phyloP scores from a whole-genome alignment of 257 asterid genomes.

The Datura wrightii region DNA sequence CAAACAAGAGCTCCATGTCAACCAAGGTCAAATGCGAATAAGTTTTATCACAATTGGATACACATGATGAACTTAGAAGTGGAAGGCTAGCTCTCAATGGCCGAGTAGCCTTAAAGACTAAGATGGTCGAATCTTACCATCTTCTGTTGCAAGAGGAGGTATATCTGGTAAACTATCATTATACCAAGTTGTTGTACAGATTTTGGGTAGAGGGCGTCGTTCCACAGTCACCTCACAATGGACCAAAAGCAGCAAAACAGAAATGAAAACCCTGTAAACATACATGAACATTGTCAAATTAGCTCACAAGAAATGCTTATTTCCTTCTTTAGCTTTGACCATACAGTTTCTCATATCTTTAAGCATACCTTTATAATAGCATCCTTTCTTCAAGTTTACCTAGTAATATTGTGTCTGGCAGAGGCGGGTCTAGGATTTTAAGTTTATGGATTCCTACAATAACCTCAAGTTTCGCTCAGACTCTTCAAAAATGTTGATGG shows the following conservation, averaged over 20 bases:
- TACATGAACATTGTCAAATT: background rate
- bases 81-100: too few species aligned
- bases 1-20: too few species aligned
- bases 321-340: background rate
- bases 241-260: background rate
- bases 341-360: background rate
- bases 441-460: background rate
- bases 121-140: background rate
- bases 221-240: background rate
- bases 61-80: too few species aligned
- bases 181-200: background rate
- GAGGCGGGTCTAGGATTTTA: background rate
- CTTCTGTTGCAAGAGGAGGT: background rate
- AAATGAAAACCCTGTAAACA: background rate
- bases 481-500: background rate
- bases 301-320: background rate
- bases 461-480: background rate
- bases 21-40: too few species aligned
- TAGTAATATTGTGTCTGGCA: background rate
- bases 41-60: too few species aligned
- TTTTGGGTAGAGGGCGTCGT: background rate
- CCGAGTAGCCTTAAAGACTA: background rate
- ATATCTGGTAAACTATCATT: rapidly evolving
- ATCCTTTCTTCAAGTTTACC: background rate
- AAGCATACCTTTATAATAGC: background rate